Percentiles rank a stretch among this genome's conserved stretches.
These are phyloP conservation scores for Aspergillus nanangensis DNA, from an alignment of 495 filamentous ascomycete genomes.

Conservation along the genomic window DNA sequence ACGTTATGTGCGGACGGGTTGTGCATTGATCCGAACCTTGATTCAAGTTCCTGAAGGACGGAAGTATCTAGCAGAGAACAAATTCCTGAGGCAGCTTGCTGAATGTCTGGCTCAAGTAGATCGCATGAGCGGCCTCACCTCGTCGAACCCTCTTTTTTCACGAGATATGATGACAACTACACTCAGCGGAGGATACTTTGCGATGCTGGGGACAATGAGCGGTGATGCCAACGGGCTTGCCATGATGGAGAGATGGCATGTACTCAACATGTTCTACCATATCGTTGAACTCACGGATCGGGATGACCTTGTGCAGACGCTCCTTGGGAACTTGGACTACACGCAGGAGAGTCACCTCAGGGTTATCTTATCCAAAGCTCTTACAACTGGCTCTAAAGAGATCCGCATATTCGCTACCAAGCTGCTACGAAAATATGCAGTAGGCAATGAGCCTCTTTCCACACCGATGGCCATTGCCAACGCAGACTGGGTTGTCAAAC, in stretches of 20 bases:
- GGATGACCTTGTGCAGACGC: constrained; percentile 81
- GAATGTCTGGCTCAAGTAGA: constrained; percentile 95
- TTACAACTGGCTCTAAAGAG: constrained; percentile 86
- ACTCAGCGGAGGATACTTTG: constrained; percentile 87
- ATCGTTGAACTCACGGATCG: constrained; percentile 87
- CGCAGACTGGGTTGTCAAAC: constrained; percentile 91
- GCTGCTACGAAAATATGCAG: constrained; percentile 76
- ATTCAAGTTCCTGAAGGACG: constrained; percentile 80
- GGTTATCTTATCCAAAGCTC: constrained; percentile 86
- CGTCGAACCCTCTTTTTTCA: constrained; percentile 83
- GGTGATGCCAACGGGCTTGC: constrained; percentile 73
- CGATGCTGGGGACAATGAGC: constrained; percentile 82
- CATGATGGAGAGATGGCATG: constrained; percentile 94
- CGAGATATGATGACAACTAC: constrained; percentile 76
- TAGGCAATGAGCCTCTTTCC: constrained; percentile 30
- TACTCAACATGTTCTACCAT: constrained; percentile 99
- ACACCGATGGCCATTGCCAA: constrained; percentile 34
- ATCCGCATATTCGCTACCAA: constrained; percentile 85
- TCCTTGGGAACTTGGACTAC: constrained; percentile 90
- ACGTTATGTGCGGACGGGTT: constrained; percentile 86
- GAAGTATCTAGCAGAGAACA: constrained; percentile 83
- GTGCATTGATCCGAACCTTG: constrained; percentile 78
- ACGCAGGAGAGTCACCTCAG: constrained; percentile 82
- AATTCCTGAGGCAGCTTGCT: constrained; percentile 86
- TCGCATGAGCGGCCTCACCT: constrained; percentile 84